Conservation (phyloP, 768 basidiomycete species). For the Rickenella mellea region DNA sequence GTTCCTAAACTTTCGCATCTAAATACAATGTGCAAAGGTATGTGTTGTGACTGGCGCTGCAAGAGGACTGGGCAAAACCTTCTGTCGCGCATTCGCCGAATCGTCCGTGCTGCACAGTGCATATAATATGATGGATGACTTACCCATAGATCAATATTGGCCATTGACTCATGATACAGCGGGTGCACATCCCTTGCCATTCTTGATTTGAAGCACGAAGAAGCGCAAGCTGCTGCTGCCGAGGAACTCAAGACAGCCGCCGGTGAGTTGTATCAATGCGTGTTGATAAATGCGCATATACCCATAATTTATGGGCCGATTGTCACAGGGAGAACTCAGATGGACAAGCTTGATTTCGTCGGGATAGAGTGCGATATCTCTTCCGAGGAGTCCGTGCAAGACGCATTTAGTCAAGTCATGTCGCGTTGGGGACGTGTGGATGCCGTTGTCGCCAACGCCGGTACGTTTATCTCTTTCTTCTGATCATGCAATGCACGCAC, state of each 20-base stretch:
- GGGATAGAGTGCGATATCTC: constrained; percentile 86
- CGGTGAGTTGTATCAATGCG: neutral
- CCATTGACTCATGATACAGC: constrained; percentile 28
- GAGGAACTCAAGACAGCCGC: constrained; percentile 38
- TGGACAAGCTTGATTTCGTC: constrained; percentile 38
- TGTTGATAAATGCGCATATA: neutral
- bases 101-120: constrained; percentile 42
- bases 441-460: constrained; percentile 82
- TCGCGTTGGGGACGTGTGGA: constrained; percentile 66
- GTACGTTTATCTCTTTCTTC: constrained; percentile 27
- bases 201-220: constrained; percentile 68
- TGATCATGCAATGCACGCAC: constrained; percentile 1
- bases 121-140: neutral
- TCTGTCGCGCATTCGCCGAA: constrained; percentile 83
- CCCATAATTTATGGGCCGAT: neutral
- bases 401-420: constrained; percentile 55
- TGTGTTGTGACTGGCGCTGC: constrained; percentile 92
- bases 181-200: constrained; percentile 77
- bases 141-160: neutral
- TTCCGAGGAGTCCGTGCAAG: constrained; percentile 68
- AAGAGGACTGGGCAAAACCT: constrained; percentile 81
- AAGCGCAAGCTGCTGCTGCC: constrained; percentile 60
- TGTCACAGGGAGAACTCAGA: neutral
- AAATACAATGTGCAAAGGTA: constrained; percentile 38
- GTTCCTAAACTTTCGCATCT: neutral